Percentiles rank a stretch among this genome's conserved stretches.
These are phyloP conservation scores for Zostera marina DNA, from an alignment of 116 monocot species.

Conservation along the genomic window DNA sequence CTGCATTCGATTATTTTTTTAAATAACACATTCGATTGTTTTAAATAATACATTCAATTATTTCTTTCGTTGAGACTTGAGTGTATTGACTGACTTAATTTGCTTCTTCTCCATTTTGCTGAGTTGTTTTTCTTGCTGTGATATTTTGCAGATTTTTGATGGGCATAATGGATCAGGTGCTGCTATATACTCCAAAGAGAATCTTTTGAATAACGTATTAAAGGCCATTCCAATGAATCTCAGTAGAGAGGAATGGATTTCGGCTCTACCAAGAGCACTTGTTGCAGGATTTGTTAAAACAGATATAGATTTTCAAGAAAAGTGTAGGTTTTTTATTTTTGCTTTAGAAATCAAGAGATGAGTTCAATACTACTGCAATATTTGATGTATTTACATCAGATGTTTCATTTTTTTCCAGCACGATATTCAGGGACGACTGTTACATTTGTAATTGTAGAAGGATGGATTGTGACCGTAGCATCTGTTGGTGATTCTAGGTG, in stretches of 20 bases:
- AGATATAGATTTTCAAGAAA: slow-evolving; percentile 73
- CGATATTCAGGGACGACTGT: slow-evolving; percentile 40
- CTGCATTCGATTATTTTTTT: too few relatives aligned
- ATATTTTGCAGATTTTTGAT: slow-evolving; percentile 67
- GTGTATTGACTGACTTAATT: too few relatives aligned
- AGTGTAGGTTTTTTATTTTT: slow-evolving; percentile 45
- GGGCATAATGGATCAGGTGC: slow-evolving; percentile 97
- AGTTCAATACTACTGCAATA: not conserved
- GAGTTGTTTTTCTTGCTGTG: not conserved
- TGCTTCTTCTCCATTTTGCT: not conserved
- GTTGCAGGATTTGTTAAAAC: slow-evolving; percentile 94
- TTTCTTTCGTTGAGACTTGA: too few relatives aligned
- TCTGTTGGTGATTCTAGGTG: slow-evolving; percentile 53
- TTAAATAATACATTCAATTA: too few relatives aligned
- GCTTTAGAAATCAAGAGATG: too few relatives aligned
- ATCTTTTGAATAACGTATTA: slow-evolving; percentile 76
- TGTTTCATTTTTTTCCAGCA: slow-evolving; percentile 14
- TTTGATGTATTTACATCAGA: not conserved
- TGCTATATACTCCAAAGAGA: slow-evolving; percentile 73
- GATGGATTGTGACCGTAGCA: slow-evolving; percentile 32
- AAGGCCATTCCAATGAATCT: slow-evolving; percentile 62
- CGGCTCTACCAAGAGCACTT: slow-evolving; percentile 62
- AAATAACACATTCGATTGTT: too few relatives aligned
- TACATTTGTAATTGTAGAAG: slow-evolving; percentile 45
- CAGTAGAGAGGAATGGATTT: slow-evolving; percentile 77